Evolutionary conservation across 2,329 filamentous ascomycete species (phyloP), one percentile per base, ranked within the genome.

Genomic region (Fonsecaea erecta): DNA sequence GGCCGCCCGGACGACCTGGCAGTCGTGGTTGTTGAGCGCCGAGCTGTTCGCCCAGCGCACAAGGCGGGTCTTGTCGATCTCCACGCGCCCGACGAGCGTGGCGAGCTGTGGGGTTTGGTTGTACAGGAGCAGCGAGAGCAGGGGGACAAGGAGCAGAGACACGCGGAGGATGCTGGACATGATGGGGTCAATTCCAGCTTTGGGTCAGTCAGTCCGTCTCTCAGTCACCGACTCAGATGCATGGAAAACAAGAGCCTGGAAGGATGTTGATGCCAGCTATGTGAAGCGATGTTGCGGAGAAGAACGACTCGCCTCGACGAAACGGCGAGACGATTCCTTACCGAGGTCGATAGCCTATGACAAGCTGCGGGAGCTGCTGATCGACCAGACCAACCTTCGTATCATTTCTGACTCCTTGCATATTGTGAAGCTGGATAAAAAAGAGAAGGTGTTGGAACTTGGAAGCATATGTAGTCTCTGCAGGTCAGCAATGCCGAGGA

Each of bases 41-140:
- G 64, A 60, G 59, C 64, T 66, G 48, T 67, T 65, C 37, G 62
- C 61, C 67, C 67, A 69, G 14, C 64, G 62, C 14, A 65, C 58
- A n/a, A 69, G 61, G 52, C 67, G 21, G 4, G 58, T 43, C 40
- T 65, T 60, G 52, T 69, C 67, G 40, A 69, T 67, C 12, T 69
- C 51, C 9, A 57, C 67, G 16, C 51, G 61, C 12, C 67, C 64
- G 12, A 55, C 52, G 5, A 67, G 35, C 12, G 34, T 56, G 55
- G 37, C 60, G 3, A 69, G 52, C 46, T 60, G 35, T 1, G 12
- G 30, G 1, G 64, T 60, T 40, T 66, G 67, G 26, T n/a, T 58
- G 37, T 65, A 68, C 12, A 68, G 37, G 30, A 57, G 12, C 14
- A 68, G 9, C 2, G 60, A 52, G 52, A 68, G 34, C 16, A 68